phyloP scores from a whole-genome alignment of 2,329 filamentous ascomycete species.

The Botrytis sinoallii region DNA sequence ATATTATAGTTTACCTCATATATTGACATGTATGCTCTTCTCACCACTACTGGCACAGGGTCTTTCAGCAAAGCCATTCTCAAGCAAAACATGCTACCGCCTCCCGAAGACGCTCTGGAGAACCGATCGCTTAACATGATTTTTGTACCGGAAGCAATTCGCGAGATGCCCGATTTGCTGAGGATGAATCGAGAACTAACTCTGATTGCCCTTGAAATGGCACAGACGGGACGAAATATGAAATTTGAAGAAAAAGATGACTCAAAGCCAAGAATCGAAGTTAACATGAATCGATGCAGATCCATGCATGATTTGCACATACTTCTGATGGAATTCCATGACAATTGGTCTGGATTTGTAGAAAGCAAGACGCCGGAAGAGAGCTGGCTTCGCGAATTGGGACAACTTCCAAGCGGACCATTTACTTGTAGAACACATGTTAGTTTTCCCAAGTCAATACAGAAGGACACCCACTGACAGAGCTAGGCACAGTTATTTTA shows the following conservation, averaged over 20 bases:
- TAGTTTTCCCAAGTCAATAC: not conserved
- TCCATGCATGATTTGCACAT: not conserved
- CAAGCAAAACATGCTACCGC: constrained; percentile 47
- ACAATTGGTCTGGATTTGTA: not conserved
- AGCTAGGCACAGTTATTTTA: constrained; percentile 46
- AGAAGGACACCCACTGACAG: constrained; percentile 4
- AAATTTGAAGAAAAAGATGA: constrained; percentile 21
- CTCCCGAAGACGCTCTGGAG: constrained; percentile 27
- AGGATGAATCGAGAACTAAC: constrained; percentile 30
- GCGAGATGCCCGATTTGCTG: not conserved
- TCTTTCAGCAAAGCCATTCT: constrained; percentile 47
- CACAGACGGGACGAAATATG: constrained; percentile 27
- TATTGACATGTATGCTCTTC: constrained; percentile 53
- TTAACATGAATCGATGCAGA: not conserved
- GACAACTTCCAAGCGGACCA: not conserved
- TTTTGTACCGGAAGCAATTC: not conserved
- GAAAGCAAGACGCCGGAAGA: not conserved
- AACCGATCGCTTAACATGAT: not conserved
- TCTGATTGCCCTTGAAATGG: constrained; percentile 28
- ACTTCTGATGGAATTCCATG: not conserved
- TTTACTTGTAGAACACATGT: constrained; percentile 13
- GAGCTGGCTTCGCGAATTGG: not conserved
- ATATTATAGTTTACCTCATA: constrained; percentile 45
- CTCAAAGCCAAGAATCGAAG: not conserved
- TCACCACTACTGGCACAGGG: constrained; percentile 50